phyloP scores from a whole-genome alignment of 202 grass and related monocot species.

The Zoysia matrella region DNA sequence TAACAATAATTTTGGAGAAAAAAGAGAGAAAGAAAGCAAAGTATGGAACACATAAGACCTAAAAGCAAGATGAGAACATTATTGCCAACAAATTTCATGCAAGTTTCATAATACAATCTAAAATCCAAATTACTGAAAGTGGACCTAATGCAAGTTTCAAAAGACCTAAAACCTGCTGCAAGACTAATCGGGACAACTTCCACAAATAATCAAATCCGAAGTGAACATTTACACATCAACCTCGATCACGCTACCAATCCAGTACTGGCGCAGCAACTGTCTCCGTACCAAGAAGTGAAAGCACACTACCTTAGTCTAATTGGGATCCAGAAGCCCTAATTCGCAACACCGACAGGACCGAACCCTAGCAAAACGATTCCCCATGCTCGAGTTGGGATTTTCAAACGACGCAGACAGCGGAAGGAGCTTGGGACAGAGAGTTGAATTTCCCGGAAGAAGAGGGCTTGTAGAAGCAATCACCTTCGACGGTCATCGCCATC shows the following conservation, averaged over 20 bases:
- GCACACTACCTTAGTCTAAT: not conserved
- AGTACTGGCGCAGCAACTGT: not conserved
- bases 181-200: not conserved
- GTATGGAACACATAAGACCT: not conserved
- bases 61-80: not conserved
- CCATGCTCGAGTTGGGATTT: not conserved
- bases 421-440: not conserved
- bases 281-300: not conserved
- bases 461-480: constrained; percentile 11
- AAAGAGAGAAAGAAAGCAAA: not conserved
- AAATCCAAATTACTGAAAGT: not conserved
- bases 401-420: not conserved
- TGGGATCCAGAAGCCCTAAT: not conserved
- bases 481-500: constrained; percentile 87
- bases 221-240: not conserved
- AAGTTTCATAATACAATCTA: not conserved
- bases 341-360: not conserved
- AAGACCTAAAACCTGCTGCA: no score
- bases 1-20: not conserved
- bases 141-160: not conserved
- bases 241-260: not conserved
- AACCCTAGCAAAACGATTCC: constrained; percentile 40
- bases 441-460: not conserved
- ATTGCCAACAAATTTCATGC: not conserved
- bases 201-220: not conserved